Percentiles rank a stretch among this genome's conserved stretches.
These are phyloP conservation scores for Xylariaceae sp. DNA, from an alignment of 2,329 filamentous ascomycete species.

Conservation along the genomic window DNA sequence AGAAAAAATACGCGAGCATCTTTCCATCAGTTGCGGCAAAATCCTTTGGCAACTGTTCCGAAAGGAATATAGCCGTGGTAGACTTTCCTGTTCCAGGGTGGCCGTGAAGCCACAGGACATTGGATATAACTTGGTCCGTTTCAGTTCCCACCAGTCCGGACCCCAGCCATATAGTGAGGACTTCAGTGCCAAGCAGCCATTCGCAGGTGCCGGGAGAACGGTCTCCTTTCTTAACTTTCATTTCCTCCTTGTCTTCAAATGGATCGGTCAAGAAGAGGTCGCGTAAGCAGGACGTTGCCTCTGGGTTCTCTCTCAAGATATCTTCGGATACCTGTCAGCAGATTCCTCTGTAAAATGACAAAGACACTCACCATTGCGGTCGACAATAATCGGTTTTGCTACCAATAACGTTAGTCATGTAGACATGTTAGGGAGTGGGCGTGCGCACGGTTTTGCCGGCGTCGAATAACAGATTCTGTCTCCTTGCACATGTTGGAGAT, in stretches of 20 bases:
- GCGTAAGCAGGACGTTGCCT: neutral
- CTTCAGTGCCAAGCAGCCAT: neutral
- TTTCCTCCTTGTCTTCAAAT: neutral
- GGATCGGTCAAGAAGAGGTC: neutral
- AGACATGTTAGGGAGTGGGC: neutral
- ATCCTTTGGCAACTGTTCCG: neutral
- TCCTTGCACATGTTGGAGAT: constrained; percentile 1
- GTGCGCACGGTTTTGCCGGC: neutral
- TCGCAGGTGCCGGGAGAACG: neutral
- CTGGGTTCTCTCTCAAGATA: neutral
- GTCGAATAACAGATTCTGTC: neutral
- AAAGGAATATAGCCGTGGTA: neutral
- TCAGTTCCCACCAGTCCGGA: neutral
- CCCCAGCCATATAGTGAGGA: neutral
- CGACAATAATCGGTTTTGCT: neutral
- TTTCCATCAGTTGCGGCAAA: neutral
- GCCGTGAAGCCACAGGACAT: neutral
- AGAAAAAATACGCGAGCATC: neutral
- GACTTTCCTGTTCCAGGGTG: neutral
- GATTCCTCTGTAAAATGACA: neutral
- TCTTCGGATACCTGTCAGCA: neutral
- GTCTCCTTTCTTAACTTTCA: neutral
- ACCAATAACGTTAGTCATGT: neutral
- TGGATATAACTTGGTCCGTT: neutral
- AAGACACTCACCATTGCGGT: neutral